A percentile compares a stretch with the other conserved stretches of the same genome.
These are phyloP conservation scores for Trapa bicornis DNA, from an alignment of 345 rosid genomes.

Conservation along the genomic window DNA sequence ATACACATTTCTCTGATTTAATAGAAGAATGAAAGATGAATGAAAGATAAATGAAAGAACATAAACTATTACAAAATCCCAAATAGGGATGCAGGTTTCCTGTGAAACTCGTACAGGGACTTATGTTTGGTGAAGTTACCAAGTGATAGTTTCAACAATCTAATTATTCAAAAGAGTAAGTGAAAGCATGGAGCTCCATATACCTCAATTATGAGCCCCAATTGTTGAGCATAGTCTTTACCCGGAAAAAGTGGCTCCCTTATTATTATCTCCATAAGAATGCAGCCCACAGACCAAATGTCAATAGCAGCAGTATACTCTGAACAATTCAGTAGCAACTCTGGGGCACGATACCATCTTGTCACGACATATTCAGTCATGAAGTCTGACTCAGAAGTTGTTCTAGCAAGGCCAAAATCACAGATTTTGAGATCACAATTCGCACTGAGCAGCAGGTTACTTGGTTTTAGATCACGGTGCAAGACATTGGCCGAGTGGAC, in stretches of 20 bases:
- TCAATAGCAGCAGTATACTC: slow-evolving; percentile 69
- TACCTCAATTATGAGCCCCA: slow-evolving; percentile 76
- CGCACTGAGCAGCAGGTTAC: slow-evolving; percentile 54
- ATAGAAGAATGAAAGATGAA: neutral
- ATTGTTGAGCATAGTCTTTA: slow-evolving; percentile 81
- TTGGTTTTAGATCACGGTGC: slow-evolving; percentile 81
- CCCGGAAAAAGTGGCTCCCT: slow-evolving; percentile 79
- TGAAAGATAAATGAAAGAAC: neutral
- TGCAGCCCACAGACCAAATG: slow-evolving; percentile 96
- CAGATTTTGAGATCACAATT: slow-evolving; percentile 52
- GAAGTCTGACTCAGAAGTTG: slow-evolving; percentile 73
- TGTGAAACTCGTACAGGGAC: neutral
- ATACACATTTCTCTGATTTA: neutral
- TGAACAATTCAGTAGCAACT: slow-evolving; percentile 39
- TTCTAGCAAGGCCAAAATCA: slow-evolving; percentile 85
- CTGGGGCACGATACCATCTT: slow-evolving; percentile 47
- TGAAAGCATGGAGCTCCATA: neutral
- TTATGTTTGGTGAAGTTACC: neutral
- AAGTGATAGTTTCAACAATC: neutral
- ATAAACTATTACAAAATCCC: neutral
- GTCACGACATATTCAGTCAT: slow-evolving; percentile 67
- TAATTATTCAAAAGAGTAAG: neutral
- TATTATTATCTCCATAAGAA: slow-evolving; percentile 60
- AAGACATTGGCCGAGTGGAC: slow-evolving; percentile 57
- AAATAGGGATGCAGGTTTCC: neutral